Conservation (phyloP, 2,329 filamentous ascomycete species). For the Claviceps capensis region DNA sequence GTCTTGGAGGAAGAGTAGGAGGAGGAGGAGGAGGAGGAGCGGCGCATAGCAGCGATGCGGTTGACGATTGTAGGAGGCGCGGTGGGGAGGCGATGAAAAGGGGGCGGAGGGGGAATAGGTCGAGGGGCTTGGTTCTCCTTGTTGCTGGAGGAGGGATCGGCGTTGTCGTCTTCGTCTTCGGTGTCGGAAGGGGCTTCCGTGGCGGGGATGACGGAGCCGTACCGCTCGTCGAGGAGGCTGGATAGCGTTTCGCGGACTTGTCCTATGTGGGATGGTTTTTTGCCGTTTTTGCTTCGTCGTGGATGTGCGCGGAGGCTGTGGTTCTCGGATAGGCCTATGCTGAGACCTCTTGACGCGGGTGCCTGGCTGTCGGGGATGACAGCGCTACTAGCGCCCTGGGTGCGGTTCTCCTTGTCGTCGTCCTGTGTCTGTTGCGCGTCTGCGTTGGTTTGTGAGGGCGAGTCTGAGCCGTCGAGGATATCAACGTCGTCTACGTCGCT, state of each 20-base stretch:
- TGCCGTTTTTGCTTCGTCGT: constrained; percentile 46
- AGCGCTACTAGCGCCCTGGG: constrained; percentile 17
- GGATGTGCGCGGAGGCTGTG: constrained; percentile 40
- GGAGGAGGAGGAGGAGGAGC: constrained; percentile 14
- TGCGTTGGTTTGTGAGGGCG: constrained; percentile 20
- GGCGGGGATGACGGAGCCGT: constrained; percentile 34
- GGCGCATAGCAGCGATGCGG: constrained; percentile 56
- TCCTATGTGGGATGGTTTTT: constrained; percentile 59
- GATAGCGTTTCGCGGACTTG: constrained; percentile 78
- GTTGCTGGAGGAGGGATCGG: constrained; percentile 16
- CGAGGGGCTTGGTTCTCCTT: constrained; percentile 35
- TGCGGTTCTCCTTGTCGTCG: constrained; percentile 7
- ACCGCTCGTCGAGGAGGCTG: constrained; percentile 54
- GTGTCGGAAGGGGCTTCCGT: constrained; percentile 22
- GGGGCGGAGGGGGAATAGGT: constrained; percentile 23
- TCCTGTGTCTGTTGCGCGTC: constrained; percentile 14
- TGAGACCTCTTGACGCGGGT: constrained; percentile 22
- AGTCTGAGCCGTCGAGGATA: constrained; percentile 43
- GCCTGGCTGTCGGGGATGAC: constrained; percentile 40
- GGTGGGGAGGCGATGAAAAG: neutral
- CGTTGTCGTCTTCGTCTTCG: constrained; percentile 18
- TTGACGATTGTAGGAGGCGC: constrained; percentile 41
- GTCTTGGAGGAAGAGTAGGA: neutral
- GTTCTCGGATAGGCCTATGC: constrained; percentile 19
- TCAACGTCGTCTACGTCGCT: constrained; percentile 59